Conservation (phyloP, 2,329 filamentous ascomycete genomes). For the Botrytis pseudocinerea region DNA sequence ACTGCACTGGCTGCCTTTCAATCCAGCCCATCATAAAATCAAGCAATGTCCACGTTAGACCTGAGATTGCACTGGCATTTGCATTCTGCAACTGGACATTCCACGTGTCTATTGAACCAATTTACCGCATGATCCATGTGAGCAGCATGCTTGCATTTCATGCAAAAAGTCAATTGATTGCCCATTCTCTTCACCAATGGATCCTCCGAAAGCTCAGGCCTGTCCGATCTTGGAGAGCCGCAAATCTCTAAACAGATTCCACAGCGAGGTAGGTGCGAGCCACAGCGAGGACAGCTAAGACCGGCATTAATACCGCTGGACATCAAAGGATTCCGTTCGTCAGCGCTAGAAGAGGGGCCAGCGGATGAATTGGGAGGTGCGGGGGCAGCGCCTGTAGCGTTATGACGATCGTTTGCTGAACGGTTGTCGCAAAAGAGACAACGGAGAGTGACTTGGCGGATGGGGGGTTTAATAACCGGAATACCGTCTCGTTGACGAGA, state of each 20-base stretch:
- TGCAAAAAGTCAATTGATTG: slow-evolving; percentile 67
- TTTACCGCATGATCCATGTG: slow-evolving; percentile 66
- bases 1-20: background rate
- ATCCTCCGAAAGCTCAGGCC: slow-evolving; percentile 54
- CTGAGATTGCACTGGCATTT: slow-evolving; percentile 55
- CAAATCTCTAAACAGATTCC: slow-evolving; percentile 68
- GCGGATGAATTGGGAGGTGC: slow-evolving; percentile 24
- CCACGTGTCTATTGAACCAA: slow-evolving; percentile 65
- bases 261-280: slow-evolving; percentile 65
- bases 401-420: slow-evolving; percentile 46
- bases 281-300: slow-evolving; percentile 66
- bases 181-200: slow-evolving; percentile 49
- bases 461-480: slow-evolving; percentile 63
- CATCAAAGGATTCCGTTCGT: slow-evolving; percentile 55
- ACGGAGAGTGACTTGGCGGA: slow-evolving; percentile 70
- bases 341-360: slow-evolving; percentile 30
- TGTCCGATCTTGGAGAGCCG: slow-evolving; percentile 62
- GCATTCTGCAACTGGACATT: slow-evolving; percentile 70
- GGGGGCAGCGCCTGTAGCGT: slow-evolving; percentile 28
- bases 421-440: slow-evolving; percentile 75
- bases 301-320: slow-evolving; percentile 59
- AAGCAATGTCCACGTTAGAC: slow-evolving; percentile 16
- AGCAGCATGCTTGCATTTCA: slow-evolving; percentile 66
- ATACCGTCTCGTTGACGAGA: slow-evolving; percentile 62
- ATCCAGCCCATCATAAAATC: background rate